Percentiles rank a stretch among this genome's conserved stretches.
Conservation (phyloP, 805 yeast genomes). For the Wickerhamomyces chambardii region DNA sequence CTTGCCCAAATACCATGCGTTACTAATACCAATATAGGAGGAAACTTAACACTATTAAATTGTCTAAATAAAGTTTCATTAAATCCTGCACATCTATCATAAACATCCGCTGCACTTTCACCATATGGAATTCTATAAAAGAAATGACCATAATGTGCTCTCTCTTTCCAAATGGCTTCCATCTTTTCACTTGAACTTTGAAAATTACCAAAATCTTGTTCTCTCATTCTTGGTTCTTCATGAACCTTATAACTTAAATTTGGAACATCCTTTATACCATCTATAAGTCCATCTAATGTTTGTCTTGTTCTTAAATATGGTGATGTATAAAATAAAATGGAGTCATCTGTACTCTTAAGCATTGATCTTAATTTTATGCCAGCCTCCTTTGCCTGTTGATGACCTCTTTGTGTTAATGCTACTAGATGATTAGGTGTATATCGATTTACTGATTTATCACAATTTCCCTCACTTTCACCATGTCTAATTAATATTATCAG, state of each 20-base stretch:
- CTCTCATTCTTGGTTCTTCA: slow-evolving; percentile 90
- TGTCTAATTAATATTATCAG: slow-evolving; percentile 78
- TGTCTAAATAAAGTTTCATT: slow-evolving; percentile 82
- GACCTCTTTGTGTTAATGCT: slow-evolving; percentile 65
- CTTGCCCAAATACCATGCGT: slow-evolving; percentile 95
- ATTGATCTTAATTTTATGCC: slow-evolving; percentile 40
- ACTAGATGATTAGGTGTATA: slow-evolving; percentile 76
- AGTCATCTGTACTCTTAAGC: slow-evolving; percentile 35
- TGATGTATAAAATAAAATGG: slow-evolving; percentile 73
- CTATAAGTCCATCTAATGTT: slow-evolving; percentile 64
- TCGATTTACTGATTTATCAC: slow-evolving; percentile 73
- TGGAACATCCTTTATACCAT: slow-evolving; percentile 35
- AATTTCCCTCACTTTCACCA: slow-evolving; percentile 90
- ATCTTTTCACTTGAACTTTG: slow-evolving; percentile 70
- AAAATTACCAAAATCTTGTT: slow-evolving; percentile 93
- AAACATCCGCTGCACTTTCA: slow-evolving; percentile 94
- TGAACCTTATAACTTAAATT: slow-evolving; percentile 43
- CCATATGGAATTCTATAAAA: slow-evolving; percentile 90
- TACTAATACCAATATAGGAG: slow-evolving; percentile 76
- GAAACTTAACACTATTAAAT: slow-evolving; percentile 59
- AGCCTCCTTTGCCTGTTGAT: slow-evolving; percentile 50
- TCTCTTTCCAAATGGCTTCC: slow-evolving; percentile 74
- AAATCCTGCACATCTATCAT: slow-evolving; percentile 83
- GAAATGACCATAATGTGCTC: slow-evolving; percentile 83
- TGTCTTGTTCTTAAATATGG: slow-evolving; percentile 83